Evolutionary conservation across 345 rosid genomes (phyloP).

Genomic region (Salix udensis): DNA sequence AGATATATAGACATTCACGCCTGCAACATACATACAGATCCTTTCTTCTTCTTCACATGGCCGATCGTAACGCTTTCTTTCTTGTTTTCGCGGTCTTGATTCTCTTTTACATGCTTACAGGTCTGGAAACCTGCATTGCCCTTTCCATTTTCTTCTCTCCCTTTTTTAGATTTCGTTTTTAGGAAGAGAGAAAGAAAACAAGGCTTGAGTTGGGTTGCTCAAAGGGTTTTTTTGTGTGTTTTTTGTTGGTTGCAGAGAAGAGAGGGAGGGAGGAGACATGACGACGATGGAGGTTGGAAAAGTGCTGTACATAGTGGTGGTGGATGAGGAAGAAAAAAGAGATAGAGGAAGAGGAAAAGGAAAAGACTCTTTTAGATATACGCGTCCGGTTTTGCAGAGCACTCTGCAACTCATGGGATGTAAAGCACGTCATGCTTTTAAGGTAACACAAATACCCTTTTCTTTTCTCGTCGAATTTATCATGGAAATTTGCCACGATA

Average conservation of each 20-base stretch:
- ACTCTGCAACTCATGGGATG: conserved; percentile 97
- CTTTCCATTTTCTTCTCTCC: background rate
- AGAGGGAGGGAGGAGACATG: background rate
- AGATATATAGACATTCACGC: background rate
- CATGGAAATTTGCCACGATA: background rate
- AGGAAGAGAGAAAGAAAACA: background rate
- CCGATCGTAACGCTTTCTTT: conserved; percentile 10
- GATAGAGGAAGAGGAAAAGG: conserved; percentile 29
- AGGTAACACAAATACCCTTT: conserved; percentile 39
- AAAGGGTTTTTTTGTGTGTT: background rate
- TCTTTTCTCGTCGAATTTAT: background rate
- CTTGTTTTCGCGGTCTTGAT: background rate
- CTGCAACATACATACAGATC: background rate
- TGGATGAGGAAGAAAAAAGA: conserved; percentile 45
- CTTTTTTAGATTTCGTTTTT: background rate
- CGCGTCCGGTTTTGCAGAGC: conserved; percentile 88
- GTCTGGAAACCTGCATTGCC: conserved; percentile 13
- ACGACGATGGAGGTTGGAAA: conserved; percentile 64
- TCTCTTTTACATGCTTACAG: background rate
- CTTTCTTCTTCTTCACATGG: conserved; percentile 10
- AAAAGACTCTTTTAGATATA: conserved; percentile 67
- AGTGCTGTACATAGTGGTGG: conserved; percentile 80
- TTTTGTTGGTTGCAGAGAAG: conserved; percentile 18
- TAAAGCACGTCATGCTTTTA: conserved; percentile 95
- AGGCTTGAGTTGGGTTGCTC: background rate